phyloP scores from a whole-genome alignment of 495 filamentous ascomycete species.

The Arthonia radiata region DNA sequence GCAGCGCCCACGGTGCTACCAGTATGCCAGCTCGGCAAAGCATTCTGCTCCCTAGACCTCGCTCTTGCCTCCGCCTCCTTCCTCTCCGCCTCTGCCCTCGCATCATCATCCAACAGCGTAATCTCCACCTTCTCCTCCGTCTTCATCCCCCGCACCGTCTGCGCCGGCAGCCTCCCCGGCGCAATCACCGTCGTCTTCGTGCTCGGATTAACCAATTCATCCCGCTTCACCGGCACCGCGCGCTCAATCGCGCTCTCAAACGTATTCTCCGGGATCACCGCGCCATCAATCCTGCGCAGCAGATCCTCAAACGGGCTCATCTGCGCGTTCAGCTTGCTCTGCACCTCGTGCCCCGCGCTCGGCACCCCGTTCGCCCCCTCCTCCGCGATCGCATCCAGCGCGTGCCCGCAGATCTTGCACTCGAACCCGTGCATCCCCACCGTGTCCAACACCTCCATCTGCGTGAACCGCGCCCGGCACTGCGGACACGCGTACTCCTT shows the following conservation, averaged over 20 bases:
- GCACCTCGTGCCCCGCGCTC: slow-evolving; percentile 54
- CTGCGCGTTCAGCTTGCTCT: slow-evolving; percentile 66
- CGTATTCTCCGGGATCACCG: slow-evolving; percentile 61
- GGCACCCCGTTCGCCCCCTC: no score
- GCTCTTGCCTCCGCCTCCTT: slow-evolving; percentile 43
- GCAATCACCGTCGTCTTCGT: slow-evolving; percentile 16
- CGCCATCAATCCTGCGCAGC: slow-evolving; percentile 62
- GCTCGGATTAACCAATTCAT: slow-evolving; percentile 33
- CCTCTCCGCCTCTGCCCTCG: slow-evolving; percentile 37
- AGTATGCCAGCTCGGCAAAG: slow-evolving; percentile 71
- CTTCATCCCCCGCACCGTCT: slow-evolving; percentile 44
- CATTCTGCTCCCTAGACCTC: slow-evolving; percentile 55
- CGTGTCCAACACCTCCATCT: slow-evolving; percentile 62
- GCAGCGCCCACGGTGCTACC: slow-evolving; percentile 47
- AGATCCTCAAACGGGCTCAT: slow-evolving; percentile 63
- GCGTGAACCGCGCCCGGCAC: slow-evolving; percentile 60
- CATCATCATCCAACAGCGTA: neutral
- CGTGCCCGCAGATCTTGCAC: slow-evolving; percentile 55
- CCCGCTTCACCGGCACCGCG: slow-evolving; percentile 33
- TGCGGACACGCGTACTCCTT: slow-evolving; percentile 75
- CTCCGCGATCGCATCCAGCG: slow-evolving; percentile 34
- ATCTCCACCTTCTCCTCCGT: slow-evolving; percentile 29
- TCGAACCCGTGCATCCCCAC: slow-evolving; percentile 38
- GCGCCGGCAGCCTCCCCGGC: slow-evolving; percentile 11
- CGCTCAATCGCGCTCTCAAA: slow-evolving; percentile 51